These are phyloP conservation scores for Ampelocalamus luodianensis DNA, from an alignment of 176 grass and related monocot genomes.

Conservation along the genomic window DNA sequence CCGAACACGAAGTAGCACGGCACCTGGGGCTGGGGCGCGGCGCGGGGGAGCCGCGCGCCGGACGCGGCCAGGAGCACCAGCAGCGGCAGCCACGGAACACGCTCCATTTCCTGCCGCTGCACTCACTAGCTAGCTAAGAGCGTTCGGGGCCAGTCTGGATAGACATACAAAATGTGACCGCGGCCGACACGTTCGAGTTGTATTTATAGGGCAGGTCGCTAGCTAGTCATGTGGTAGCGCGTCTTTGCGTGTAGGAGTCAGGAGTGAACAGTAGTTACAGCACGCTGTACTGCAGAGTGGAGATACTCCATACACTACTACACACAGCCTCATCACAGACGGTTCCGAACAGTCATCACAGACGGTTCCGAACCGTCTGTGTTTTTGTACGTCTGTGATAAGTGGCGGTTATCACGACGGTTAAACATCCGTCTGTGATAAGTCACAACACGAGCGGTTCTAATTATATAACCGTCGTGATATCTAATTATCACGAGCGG, in stretches of 20 bases:
- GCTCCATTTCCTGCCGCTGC: constrained; percentile 16
- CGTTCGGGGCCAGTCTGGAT: no score
- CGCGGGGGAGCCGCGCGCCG: not conserved
- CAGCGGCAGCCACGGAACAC: not conserved
- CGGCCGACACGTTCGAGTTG: constrained; percentile 21
- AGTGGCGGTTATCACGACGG: no score
- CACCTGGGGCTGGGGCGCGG: constrained; percentile 64
- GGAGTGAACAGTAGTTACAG: not conserved
- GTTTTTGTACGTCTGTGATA: no score
- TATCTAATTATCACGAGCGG: no score
- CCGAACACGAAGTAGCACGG: constrained; percentile 99
- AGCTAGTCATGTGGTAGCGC: constrained; percentile 14
- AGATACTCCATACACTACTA: constrained; percentile 4
- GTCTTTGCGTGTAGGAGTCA: not conserved
- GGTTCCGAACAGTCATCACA: no score
- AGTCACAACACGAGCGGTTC: no score
- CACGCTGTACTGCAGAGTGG: not conserved
- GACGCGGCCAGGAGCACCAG: constrained; percentile 23
- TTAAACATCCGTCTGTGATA: no score
- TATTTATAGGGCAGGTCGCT: constrained; percentile 42
- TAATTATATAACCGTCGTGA: no score
- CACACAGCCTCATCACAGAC: no score
- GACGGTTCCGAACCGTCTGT: no score
- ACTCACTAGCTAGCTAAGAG: not conserved
- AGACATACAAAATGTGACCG: not conserved